These are phyloP conservation scores for Arctostaphylos glauca DNA, from an alignment of 148 eudicot species.

Conservation along the genomic window DNA sequence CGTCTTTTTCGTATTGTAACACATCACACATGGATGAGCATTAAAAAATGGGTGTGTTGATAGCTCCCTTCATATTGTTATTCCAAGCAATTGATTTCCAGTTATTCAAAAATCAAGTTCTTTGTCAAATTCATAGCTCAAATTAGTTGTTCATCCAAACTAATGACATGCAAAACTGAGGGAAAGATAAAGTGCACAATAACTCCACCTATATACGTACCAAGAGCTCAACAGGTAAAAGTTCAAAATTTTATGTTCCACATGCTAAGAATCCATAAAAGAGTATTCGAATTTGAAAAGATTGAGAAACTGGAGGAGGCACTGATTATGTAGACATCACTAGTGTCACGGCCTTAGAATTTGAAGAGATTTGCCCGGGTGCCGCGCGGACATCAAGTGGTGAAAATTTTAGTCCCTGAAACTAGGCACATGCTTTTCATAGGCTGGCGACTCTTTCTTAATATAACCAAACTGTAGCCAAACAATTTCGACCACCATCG, in stretches of 20 bases:
- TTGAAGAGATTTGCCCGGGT: too few species aligned
- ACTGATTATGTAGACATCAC: neutral
- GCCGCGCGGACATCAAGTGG: too few species aligned
- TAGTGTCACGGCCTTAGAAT: too few species aligned
- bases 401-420: too few species aligned
- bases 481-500: too few species aligned
- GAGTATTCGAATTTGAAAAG: neutral
- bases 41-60: neutral
- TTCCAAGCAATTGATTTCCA: neutral
- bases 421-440: neutral
- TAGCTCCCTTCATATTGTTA: neutral
- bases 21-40: neutral
- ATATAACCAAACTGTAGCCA: neutral
- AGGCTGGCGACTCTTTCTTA: neutral
- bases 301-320: neutral
- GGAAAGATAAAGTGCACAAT: neutral
- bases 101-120: neutral
- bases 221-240: neutral
- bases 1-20: neutral
- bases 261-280: neutral
- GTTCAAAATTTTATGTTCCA: neutral
- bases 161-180: neutral
- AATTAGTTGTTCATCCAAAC: neutral
- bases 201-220: neutral
- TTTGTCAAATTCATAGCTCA: neutral